Percentiles rank a stretch among this genome's conserved stretches.
phyloP scores from a whole-genome alignment of 768 basidiomycete species.

The Dendrothele bispora region DNA sequence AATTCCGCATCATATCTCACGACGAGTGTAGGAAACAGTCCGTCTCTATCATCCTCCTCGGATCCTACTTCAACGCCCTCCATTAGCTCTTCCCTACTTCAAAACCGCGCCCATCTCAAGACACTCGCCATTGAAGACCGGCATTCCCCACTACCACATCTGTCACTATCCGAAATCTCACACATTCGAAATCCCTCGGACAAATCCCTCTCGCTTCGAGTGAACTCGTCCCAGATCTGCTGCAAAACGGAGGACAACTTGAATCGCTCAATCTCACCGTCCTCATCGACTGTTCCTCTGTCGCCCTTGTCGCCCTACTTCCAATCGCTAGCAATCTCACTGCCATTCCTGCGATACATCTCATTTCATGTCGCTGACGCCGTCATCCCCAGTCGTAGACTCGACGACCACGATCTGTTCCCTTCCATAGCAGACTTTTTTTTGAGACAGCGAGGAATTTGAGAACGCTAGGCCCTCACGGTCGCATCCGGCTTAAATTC shows the following conservation, averaged over 20 bases:
- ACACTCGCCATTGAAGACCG: slow-evolving; percentile 54
- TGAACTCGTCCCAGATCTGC: slow-evolving; percentile 57
- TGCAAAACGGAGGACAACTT: slow-evolving; percentile 60
- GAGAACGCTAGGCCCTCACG: slow-evolving; percentile 52
- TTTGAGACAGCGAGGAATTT: slow-evolving; percentile 54
- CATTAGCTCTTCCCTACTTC: slow-evolving; percentile 40
- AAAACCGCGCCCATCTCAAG: slow-evolving; percentile 53
- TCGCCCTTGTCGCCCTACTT: slow-evolving; percentile 53
- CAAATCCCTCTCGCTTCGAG: slow-evolving; percentile 45
- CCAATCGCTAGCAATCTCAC: slow-evolving; percentile 35
- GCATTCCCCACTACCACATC: slow-evolving; percentile 47
- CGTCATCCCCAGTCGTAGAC: slow-evolving; percentile 40
- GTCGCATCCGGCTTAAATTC: slow-evolving; percentile 46
- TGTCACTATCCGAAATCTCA: slow-evolving; percentile 63
- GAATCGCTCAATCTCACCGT: slow-evolving; percentile 59
- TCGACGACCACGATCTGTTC: slow-evolving; percentile 61
- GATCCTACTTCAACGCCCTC: slow-evolving; percentile 15
- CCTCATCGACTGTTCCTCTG: slow-evolving; percentile 52
- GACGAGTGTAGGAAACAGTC: background rate
- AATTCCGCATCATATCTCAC: slow-evolving; percentile 26
- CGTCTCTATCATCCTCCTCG: background rate
- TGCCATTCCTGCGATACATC: slow-evolving; percentile 70
- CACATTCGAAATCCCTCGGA: slow-evolving; percentile 61
- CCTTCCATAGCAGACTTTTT: slow-evolving; percentile 67
- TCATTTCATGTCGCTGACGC: slow-evolving; percentile 46